Conservation (phyloP, 345 rosid species). For the Gossypium anomalum region DNA sequence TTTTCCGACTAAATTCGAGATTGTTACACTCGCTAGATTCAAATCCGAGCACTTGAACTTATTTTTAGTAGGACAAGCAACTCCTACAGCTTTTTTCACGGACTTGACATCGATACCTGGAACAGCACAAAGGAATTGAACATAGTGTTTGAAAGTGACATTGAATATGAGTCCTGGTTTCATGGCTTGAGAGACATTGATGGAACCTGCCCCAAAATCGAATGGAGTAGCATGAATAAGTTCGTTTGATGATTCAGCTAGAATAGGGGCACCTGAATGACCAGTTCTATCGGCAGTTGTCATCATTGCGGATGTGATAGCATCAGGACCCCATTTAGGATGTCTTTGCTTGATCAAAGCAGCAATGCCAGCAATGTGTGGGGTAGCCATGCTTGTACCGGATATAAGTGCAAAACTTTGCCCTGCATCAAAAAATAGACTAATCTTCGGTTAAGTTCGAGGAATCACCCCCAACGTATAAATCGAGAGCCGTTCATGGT, state of each 20-base stretch:
- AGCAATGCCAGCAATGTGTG: conserved; percentile 47
- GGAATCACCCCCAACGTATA: background rate
- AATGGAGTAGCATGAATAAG: conserved; percentile 37
- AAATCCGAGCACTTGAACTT: conserved; percentile 37
- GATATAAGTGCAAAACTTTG: conserved; percentile 40
- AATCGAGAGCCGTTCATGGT: background rate
- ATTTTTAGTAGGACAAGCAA: conserved; percentile 25
- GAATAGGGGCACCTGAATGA: conserved; percentile 32
- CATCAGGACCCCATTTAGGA: conserved; percentile 47
- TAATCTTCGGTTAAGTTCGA: background rate
- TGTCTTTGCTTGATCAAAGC: conserved; percentile 48
- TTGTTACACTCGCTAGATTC: conserved; percentile 35
- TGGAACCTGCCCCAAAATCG: conserved; percentile 42
- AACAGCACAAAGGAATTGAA: conserved; percentile 42
- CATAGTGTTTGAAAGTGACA: conserved; percentile 30
- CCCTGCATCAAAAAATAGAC: conserved; percentile 25
- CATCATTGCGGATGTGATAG: conserved; percentile 46
- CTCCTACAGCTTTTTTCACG: conserved; percentile 32
- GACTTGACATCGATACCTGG: conserved; percentile 34
- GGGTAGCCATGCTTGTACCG: conserved; percentile 49
- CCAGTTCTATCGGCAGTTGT: conserved; percentile 36
- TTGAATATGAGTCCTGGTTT: conserved; percentile 46
- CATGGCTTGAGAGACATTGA: conserved; percentile 35
- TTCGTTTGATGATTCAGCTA: conserved; percentile 32
- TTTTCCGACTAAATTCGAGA: conserved; percentile 33